Conservation (phyloP, 345 rosid species). For the Geranium rotundifolium region DNA sequence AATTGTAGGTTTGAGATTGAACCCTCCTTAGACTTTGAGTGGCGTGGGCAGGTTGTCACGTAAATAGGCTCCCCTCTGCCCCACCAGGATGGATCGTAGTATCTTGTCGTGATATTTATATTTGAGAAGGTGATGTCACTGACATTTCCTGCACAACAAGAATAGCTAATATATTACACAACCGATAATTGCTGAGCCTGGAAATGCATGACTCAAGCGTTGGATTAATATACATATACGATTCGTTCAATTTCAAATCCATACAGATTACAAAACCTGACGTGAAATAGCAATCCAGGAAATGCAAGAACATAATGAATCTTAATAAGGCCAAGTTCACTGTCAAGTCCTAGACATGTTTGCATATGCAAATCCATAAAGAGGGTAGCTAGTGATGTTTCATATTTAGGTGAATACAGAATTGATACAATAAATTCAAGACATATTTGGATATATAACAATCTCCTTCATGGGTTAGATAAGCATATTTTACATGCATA, state of each 20-base stretch:
- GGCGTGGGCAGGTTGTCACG: conserved; percentile 61
- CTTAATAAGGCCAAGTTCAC: background rate
- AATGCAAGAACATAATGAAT: background rate
- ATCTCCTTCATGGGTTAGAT: too few species aligned
- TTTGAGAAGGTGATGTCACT: conserved; percentile 72
- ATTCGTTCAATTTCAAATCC: background rate
- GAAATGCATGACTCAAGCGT: background rate
- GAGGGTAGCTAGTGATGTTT: too few species aligned
- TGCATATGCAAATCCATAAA: too few species aligned
- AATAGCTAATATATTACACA: background rate
- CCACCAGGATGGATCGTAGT: conserved; percentile 87
- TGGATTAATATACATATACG: background rate
- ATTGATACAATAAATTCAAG: too few species aligned
- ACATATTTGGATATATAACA: too few species aligned
- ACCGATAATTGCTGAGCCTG: background rate
- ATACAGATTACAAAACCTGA: background rate
- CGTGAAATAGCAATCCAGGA: background rate
- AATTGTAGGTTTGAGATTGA: conserved; percentile 52
- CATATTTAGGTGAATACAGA: too few species aligned
- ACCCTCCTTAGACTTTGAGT: conserved; percentile 38
- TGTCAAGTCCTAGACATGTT: too few species aligned
- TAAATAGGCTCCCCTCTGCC: conserved; percentile 96
- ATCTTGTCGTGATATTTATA: conserved; percentile 73
- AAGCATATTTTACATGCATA: too few species aligned
- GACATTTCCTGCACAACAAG: conserved; percentile 58